Evolutionary conservation across 306 rosid genomes (phyloP).

Genomic region (Ochetophila trinervis): DNA sequence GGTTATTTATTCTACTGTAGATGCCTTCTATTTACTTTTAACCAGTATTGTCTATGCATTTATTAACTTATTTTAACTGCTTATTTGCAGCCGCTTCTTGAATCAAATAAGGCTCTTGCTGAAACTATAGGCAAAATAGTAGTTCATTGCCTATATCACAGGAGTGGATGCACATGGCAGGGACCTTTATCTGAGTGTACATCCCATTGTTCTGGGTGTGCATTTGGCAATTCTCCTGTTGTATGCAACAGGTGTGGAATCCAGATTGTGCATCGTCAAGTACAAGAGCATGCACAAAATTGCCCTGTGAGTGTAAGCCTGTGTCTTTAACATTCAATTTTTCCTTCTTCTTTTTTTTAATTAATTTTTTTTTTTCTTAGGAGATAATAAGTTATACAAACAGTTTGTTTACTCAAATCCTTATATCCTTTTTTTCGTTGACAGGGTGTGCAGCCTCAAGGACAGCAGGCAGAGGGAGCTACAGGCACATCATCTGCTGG

Average conservation of each 20-base stretch:
- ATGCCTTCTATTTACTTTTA: background rate
- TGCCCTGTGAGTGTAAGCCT: conserved; percentile 59
- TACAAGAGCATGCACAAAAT: conserved; percentile 89
- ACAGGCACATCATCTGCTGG: conserved; percentile 45
- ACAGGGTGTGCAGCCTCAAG: conserved; percentile 81
- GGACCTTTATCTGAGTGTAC: conserved; percentile 79
- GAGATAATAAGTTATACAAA: background rate
- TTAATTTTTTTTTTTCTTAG: background rate
- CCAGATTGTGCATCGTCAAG: conserved; percentile 92
- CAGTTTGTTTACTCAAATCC: conserved; percentile 12
- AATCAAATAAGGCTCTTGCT: conserved; percentile 74
- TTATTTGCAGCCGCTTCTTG: conserved; percentile 72
- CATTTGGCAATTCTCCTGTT: conserved; percentile 92
- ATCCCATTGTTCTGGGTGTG: conserved; percentile 82
- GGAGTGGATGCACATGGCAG: conserved; percentile 98
- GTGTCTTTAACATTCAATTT: conserved; percentile 1
- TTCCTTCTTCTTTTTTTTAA: too few relatives aligned
- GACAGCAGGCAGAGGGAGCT: conserved; percentile 48
- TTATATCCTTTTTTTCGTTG: conserved; percentile 26
- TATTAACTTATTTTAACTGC: conserved; percentile 17
- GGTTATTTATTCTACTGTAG: conserved; percentile 39
- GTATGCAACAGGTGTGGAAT: conserved; percentile 88
- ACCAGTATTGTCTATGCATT: background rate
- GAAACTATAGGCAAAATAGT: conserved; percentile 84
- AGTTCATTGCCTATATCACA: conserved; percentile 89